phyloP scores from a whole-genome alignment of 2,329 filamentous ascomycete species.

The Fusarium sp. region DNA sequence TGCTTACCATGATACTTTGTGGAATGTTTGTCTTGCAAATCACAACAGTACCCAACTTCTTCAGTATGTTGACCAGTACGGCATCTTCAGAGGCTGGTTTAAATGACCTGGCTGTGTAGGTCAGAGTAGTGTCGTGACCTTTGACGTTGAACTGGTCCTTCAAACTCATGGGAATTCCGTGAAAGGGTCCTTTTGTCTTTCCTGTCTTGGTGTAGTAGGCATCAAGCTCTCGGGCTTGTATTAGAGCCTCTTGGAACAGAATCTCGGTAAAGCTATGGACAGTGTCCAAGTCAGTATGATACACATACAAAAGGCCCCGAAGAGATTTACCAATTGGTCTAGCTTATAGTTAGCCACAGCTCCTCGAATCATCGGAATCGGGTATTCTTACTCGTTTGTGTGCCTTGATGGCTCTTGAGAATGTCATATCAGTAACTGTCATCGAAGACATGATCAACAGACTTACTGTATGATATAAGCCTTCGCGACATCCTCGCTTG shows the following conservation, averaged over 20 bases:
- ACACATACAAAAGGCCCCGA: accelerated
- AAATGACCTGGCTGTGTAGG: slow-evolving; percentile 66
- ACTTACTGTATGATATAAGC: slow-evolving; percentile 28
- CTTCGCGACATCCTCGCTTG: background rate
- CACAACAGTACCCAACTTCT: slow-evolving; percentile 62
- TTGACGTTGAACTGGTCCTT: slow-evolving; percentile 74
- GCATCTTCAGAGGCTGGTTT: slow-evolving; percentile 61
- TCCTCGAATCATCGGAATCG: accelerated
- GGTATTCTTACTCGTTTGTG: slow-evolving; percentile 3
- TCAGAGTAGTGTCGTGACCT: slow-evolving; percentile 68
- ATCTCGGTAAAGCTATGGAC: slow-evolving; percentile 29
- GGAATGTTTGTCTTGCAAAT: slow-evolving; percentile 52
- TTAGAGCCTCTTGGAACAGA: slow-evolving; percentile 37
- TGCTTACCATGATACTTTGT: slow-evolving; percentile 32
- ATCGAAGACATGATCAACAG: accelerated
- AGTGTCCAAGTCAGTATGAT: accelerated
- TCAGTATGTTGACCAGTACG: slow-evolving; percentile 63
- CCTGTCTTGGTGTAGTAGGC: background rate
- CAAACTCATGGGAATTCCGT: slow-evolving; percentile 43
- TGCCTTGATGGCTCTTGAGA: slow-evolving; percentile 18
- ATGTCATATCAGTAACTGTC: background rate
- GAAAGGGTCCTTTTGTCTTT: slow-evolving; percentile 29
- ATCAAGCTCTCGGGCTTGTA: slow-evolving; percentile 35
- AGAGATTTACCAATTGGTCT: slow-evolving; percentile 32
- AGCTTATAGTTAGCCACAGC: background rate